These are phyloP conservation scores for Nidularia sp. DNA, from an alignment of 768 basidiomycete genomes.

Conservation along the genomic window DNA sequence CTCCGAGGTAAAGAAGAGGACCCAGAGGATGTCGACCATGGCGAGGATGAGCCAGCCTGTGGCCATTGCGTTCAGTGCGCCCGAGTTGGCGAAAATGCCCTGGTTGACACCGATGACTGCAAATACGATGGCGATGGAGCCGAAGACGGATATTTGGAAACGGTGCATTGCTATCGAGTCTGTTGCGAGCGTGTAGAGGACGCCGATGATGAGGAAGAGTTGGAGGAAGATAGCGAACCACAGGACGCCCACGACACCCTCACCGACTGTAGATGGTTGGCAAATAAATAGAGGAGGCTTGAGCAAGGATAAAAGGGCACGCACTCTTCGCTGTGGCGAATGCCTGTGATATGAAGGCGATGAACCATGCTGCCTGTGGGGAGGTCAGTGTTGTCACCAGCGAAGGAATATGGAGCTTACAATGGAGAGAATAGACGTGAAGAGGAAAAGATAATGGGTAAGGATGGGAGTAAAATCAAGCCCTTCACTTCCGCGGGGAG, in stretches of 20 bases:
- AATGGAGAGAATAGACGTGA: constrained; percentile 77
- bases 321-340: constrained; percentile 55
- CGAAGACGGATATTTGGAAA: constrained; percentile 84
- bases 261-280: constrained; percentile 25
- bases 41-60: constrained; percentile 94
- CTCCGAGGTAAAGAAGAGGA: constrained; percentile 95
- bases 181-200: constrained; percentile 74
- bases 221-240: constrained; percentile 89
- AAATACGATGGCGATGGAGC: constrained; percentile 84
- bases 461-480: constrained; percentile 86
- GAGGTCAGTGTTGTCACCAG: too few species aligned
- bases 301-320: constrained; percentile 8
- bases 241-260: constrained; percentile 49
- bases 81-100: constrained; percentile 53
- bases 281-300: constrained; percentile 1
- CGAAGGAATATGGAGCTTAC: constrained; percentile 55
- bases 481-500: constrained; percentile 57
- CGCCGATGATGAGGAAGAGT: constrained; percentile 65
- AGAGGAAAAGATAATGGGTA: constrained; percentile 88
- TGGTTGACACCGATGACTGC: constrained; percentile 69
- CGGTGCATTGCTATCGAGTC: constrained; percentile 94
- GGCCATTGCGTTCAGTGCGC: constrained; percentile 75
- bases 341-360: constrained; percentile 73
- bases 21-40: constrained; percentile 92
- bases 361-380: constrained; percentile 64